Evolutionary conservation across 1,284 basidiomycete species (phyloP), one percentile per base, ranked within the genome.

Genomic region (Athelia sp.): DNA sequence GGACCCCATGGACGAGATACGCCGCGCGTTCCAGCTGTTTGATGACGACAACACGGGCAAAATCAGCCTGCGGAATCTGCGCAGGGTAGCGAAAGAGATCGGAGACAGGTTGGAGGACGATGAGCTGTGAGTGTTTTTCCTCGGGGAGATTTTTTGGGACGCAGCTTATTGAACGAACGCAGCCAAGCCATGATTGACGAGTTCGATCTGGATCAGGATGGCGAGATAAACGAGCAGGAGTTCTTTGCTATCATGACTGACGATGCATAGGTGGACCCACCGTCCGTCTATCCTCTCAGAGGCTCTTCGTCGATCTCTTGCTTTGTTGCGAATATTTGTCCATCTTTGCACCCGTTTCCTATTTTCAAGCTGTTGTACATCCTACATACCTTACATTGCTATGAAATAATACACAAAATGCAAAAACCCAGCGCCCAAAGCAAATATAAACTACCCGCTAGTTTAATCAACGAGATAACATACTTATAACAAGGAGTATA

Each of bases 111-210:
- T 99, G 54, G 94, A 96, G 60, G 97, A 98, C 56, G 96, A 99
- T 56, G 97, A 99, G 63, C 73, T 99, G 94, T 98, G 67, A 68
- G 94, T 81, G 17, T 54, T n/a, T 44, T 44, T 23, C 18, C 18
- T 44, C 10, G 22, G 8, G 8, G 6, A 6, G 15, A 8, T 21
- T 40, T 9, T 8, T 40, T 40, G 36, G 15, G 36, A n/a, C 36
- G 15, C 15, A 17, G 19, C 36, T 40, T 6, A 21, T 21, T 8
- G 15, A 11, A 40, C n/a, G 15, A 6, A 9, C 36, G n/a, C 51
- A 98, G 95, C 57, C 93, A 98, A 84, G 97, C 96, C 18, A 99
- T 99, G 96, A 99, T 99, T 62, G 97, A 99, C 62, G 97, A 99
- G 72, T 99, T 99, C 63, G 96, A 99, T 69, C 82, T 99, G 32